Percentiles rank a stretch among this genome's conserved stretches.
These are phyloP conservation scores for Penicillium cosmopolitanum DNA, from an alignment of 495 filamentous ascomycete genomes.

Conservation along the genomic window DNA sequence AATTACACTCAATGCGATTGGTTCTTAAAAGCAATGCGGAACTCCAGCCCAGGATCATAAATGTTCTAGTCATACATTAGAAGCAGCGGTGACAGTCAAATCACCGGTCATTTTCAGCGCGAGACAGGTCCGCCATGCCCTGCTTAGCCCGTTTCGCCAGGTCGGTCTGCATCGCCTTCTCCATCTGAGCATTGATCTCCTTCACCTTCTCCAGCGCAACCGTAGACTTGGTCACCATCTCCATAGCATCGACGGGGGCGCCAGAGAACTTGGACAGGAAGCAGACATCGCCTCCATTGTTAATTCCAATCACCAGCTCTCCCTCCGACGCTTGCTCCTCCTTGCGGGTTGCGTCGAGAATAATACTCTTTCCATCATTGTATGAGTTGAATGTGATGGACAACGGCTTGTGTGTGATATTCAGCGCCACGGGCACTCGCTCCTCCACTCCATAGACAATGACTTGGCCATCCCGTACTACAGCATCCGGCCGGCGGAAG, in stretches of 20 bases:
- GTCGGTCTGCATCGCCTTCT: conserved; percentile 74
- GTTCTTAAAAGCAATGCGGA: conserved; percentile 16
- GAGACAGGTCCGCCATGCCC: conserved; percentile 75
- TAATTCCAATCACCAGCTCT: conserved; percentile 82
- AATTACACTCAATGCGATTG: conserved; percentile 9
- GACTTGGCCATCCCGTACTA: conserved; percentile 77
- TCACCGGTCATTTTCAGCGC: conserved; percentile 76
- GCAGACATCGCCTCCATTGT: conserved; percentile 88
- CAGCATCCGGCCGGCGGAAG: conserved; percentile 85
- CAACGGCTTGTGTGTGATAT: conserved; percentile 86
- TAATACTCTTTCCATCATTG: conserved; percentile 64
- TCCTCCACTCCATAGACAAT: conserved; percentile 82
- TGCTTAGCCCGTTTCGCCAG: conserved; percentile 71
- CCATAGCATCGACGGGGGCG: conserved; percentile 73
- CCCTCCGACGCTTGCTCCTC: conserved; percentile 89
- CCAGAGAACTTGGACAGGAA: conserved; percentile 89
- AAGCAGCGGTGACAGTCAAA: conserved; percentile 2
- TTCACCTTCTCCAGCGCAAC: conserved; percentile 77
- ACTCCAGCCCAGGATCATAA: conserved; percentile 34
- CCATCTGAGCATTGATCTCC: conserved; percentile 72
- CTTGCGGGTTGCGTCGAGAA: conserved; percentile 76
- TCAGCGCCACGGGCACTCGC: conserved; percentile 84
- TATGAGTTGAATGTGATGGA: conserved; percentile 85
- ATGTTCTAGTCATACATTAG: conserved; percentile 28
- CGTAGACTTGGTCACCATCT: conserved; percentile 68